phyloP scores from a whole-genome alignment of 2,329 filamentous ascomycete species.

The Fusarium nematophilum region DNA sequence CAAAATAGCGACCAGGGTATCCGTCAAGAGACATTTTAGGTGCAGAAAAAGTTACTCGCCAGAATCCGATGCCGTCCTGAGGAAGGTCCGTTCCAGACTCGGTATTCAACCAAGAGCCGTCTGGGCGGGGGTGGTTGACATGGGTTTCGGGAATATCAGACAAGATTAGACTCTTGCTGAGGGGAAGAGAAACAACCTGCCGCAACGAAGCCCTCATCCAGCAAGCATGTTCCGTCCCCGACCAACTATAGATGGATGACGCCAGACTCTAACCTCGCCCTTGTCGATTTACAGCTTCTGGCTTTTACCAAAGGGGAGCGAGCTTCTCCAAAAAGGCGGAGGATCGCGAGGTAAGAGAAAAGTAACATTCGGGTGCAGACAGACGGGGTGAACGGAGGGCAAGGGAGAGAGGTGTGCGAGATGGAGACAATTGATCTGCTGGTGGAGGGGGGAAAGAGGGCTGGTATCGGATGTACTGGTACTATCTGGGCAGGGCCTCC shows the following conservation, averaged over 20 bases:
- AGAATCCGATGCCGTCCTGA: constrained; percentile 24
- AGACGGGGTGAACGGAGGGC: constrained; percentile 24
- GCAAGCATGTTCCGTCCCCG: too few relatives aligned
- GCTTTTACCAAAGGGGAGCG: not conserved
- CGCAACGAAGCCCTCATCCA: too few relatives aligned
- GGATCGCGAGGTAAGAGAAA: constrained; percentile 9
- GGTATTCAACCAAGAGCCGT: constrained; percentile 29
- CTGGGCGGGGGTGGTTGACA: constrained; percentile 30
- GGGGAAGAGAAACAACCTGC: constrained; percentile 31
- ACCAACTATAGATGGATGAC: too few relatives aligned
- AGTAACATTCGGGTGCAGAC: constrained; percentile 16
- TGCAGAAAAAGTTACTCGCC: constrained; percentile 32
- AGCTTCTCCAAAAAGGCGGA: constrained; percentile 31
- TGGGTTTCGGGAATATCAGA: constrained; percentile 29
- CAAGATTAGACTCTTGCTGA: too few relatives aligned
- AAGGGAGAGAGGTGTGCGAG: constrained; percentile 22
- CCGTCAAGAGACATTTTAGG: constrained; percentile 2
- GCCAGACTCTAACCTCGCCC: too few relatives aligned
- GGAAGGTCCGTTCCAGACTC: constrained; percentile 35
- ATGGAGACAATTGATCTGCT: constrained; percentile 26
- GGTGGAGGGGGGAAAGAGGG: not conserved
- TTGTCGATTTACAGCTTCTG: constrained; percentile 7
- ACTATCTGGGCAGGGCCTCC: constrained; percentile 15
- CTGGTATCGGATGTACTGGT: constrained; percentile 5
- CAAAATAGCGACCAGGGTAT: constrained; percentile 17